Base-by-base conservation (phyloP, 306 rosid species). In the Lathyrus sativus region DNA sequence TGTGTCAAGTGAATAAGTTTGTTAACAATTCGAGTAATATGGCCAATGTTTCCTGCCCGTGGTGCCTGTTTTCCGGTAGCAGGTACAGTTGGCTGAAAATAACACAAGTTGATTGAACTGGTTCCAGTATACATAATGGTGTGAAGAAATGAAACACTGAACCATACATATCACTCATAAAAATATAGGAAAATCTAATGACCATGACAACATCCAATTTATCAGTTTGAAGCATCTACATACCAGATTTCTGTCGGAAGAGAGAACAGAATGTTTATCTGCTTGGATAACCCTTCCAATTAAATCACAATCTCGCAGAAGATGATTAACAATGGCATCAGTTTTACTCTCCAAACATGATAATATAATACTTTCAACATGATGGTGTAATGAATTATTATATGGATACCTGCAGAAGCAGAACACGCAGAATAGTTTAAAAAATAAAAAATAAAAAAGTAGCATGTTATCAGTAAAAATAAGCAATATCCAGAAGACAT, bases 281-380 rank as follows among this genome's bases (percentile, higher is more conserved):
- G 86, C 86, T 68, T 73, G 83, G 69, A 95, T 84, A 82, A 87
- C 43, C 79, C 88, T 87, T 59, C 88, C 96, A 74, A 90, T 74
- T 83, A 95, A 83, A 84, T 88, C 80, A 74, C 97, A 90, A 64
- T 88, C 96, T 70, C 43, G 85, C 49, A 95, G 95, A 78, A 95
- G 88, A 84, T 90, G 95, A 71, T 83, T 83, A 66, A 84, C 87
- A 63, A 88, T 68, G 37, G 71, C 78, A 67, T 88, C 89, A 41
- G 70, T 78, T 89, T 84, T 88, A 74, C 99, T 90, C 70, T 88
- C 99, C 86, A 90, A 87, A 74, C 96, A 90, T 24, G 96, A 91
- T 35, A 85, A 43, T 65, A 90, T 72, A 59, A 90, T 89, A 79
- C 93, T 95, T 72, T 95, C 97, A 59, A 88, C 89, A 76, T 91